Evolutionary conservation across 169 alveolate species (phyloP), one percentile per base, ranked within the genome.

Genomic region (Pseudocohnilembus persalinus): DNA sequence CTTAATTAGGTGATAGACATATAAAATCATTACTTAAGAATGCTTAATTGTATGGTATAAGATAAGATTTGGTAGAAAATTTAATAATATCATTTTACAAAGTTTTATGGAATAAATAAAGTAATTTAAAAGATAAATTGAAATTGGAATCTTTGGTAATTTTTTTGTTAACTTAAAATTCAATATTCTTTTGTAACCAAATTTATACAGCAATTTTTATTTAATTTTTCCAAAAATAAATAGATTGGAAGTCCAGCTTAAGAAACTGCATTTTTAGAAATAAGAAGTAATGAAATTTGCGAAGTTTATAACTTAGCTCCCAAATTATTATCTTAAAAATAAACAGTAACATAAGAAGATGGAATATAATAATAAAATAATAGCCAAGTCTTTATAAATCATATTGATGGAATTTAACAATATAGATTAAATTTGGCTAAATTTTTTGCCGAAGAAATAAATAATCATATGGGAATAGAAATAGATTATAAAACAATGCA

Each of bases 211-310:
- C 20, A 11, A 49, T 49, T 49, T 49, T 49, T 49, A 49, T 49
- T 49, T 11, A n/a, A n/a, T n/a, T n/a, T n/a, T n/a, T n/a, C n/a
- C n/a, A n/a, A n/a, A n/a, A n/a, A n/a, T n/a, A n/a, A n/a, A n/a
- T n/a, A n/a, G 68, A 20, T 49, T 11, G 68, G 68, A 49, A 49
- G 20, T 49, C 26, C 68, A 4, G 90, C 88, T 34, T 77, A 87
- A 31, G 93, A 90, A 73, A 82, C 88, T 26, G 93, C 90, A 75
- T 90, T 86, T 83, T 81, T 90, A 64, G 93, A 90, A 80, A 84
- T 90, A 29, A 87, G 90, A 75, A 82, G 84, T 15, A 83, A 84
- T 79, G 88, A 90, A 86, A 88, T 81, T 27, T 90, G 93, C 33
- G 49, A 78, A 24, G 74, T 76, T n/a, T 77, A 81, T 31, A 65